Percentiles rank a stretch among this genome's conserved stretches.
Evolutionary conservation across 352 stramenopile species (phyloP).

Genomic region (Globisporangium acanthophoron): DNA sequence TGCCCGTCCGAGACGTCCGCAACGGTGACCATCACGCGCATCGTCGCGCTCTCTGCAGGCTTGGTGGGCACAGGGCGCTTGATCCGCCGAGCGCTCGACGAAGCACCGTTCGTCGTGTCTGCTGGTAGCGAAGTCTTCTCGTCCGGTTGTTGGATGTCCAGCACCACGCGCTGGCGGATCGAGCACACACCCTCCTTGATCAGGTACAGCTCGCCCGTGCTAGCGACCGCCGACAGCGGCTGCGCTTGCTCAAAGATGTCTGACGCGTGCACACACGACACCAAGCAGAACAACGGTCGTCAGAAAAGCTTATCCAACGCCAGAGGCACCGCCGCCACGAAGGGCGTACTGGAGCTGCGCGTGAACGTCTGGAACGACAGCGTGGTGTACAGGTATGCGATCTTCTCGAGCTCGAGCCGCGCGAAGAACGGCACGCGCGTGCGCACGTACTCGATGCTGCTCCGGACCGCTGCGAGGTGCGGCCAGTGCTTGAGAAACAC

Average conservation of each 20-base stretch:
- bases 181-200: conserved; percentile 51
- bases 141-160: not conserved
- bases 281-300: not conserved
- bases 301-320: not conserved
- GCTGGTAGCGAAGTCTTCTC: not conserved
- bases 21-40: conserved; percentile 42
- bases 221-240: not conserved
- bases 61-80: not conserved
- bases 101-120: not conserved
- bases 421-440: conserved; percentile 32
- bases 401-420: conserved; percentile 42
- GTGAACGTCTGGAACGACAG: conserved; percentile 38
- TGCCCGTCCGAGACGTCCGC: conserved; percentile 45
- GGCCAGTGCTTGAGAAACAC: conserved; percentile 51
- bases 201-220: conserved; percentile 26
- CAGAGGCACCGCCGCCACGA: not conserved
- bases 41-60: not conserved
- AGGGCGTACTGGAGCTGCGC: conserved; percentile 34
- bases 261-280: conserved; percentile 10
- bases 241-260: conserved; percentile 25
- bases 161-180: conserved; percentile 28
- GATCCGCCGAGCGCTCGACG: not conserved
- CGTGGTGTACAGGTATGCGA: conserved; percentile 52
- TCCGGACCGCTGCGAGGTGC: conserved; percentile 18
- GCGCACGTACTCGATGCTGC: conserved; percentile 46